A percentile compares a stretch with the other conserved stretches of the same genome.
phyloP scores from a whole-genome alignment of 2,329 filamentous ascomycete genomes.

The Incumbomyces delicatus region DNA sequence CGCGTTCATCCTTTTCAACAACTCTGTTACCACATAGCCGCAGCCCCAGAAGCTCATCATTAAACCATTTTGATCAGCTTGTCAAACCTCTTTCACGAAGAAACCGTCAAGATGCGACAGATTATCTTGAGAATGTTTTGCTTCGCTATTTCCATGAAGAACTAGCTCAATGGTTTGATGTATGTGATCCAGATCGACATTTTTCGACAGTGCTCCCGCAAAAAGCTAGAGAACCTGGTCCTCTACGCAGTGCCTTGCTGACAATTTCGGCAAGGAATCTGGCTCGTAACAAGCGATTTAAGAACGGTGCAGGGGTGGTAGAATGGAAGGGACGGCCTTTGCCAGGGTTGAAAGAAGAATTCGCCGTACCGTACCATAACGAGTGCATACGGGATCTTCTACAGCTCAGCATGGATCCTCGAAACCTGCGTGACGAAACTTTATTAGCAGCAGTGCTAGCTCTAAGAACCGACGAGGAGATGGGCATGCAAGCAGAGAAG shows the following conservation, averaged over 20 bases:
- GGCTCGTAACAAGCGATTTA: slow-evolving; percentile 22
- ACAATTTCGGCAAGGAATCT: slow-evolving; percentile 32
- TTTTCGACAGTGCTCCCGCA: slow-evolving; percentile 35
- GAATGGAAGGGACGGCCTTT: slow-evolving; percentile 20
- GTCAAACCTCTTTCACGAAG: neutral
- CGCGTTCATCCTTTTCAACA: neutral
- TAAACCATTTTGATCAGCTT: neutral
- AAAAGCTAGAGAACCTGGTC: slow-evolving; percentile 30
- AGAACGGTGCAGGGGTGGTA: slow-evolving; percentile 6
- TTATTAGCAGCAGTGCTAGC: slow-evolving; percentile 32
- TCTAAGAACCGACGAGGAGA: slow-evolving; percentile 34
- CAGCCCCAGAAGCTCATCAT: neutral
- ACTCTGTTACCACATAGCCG: neutral
- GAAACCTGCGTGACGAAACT: slow-evolving; percentile 29
- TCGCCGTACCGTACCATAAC: slow-evolving; percentile 33
- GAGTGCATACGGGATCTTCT: slow-evolving; percentile 33
- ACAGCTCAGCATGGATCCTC: slow-evolving; percentile 27
- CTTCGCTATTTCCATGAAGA: slow-evolving; percentile 20
- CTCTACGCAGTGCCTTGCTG: slow-evolving; percentile 31
- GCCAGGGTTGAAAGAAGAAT: slow-evolving; percentile 25
- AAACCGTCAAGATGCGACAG: neutral
- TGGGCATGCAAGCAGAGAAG: slow-evolving; percentile 22
- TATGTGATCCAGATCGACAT: slow-evolving; percentile 33
- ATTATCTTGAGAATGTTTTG: slow-evolving; percentile 7
- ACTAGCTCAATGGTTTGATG: slow-evolving; percentile 29